These are phyloP conservation scores for Ichthyophthirius multifiliis DNA, from an alignment of 169 alveolate species.

Conservation along the genomic window DNA sequence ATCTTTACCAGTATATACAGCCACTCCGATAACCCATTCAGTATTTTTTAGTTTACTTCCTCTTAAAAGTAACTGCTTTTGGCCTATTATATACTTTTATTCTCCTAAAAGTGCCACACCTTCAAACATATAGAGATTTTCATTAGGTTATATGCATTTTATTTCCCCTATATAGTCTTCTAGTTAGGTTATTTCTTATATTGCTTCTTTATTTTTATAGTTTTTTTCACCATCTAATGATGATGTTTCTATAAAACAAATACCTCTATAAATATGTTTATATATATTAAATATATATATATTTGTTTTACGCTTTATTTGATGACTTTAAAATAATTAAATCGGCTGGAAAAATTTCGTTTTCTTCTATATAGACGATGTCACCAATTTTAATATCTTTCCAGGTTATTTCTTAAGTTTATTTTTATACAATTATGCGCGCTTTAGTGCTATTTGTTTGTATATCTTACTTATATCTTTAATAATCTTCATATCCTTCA, in stretches of 20 bases:
- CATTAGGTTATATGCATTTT: constrained; percentile 25
- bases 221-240: constrained; percentile 87
- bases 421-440: constrained; percentile 34
- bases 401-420: constrained; percentile 40
- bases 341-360: constrained; percentile 75
- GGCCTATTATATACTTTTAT: neutral
- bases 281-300: neutral
- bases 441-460: constrained; percentile 60
- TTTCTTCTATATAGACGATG: constrained; percentile 53
- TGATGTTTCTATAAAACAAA: constrained; percentile 70
- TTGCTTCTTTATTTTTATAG: constrained; percentile 54
- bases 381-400: constrained; percentile 67
- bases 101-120: constrained; percentile 22
- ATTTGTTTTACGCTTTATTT: neutral
- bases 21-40: constrained; percentile 83
- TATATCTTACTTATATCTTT: constrained; percentile 56
- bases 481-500: constrained; percentile 76
- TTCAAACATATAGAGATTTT: constrained; percentile 25
- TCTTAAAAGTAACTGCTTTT: constrained; percentile 66
- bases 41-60: constrained; percentile 83
- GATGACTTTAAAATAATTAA: constrained; percentile 50
- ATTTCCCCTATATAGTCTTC: constrained; percentile 25
- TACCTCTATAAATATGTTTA: constrained; percentile 1
- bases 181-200: constrained; percentile 40
- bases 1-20: constrained; percentile 78